Evolutionary conservation across 495 filamentous ascomycete species (phyloP).

Genomic region (Penicillium turbatum): DNA sequence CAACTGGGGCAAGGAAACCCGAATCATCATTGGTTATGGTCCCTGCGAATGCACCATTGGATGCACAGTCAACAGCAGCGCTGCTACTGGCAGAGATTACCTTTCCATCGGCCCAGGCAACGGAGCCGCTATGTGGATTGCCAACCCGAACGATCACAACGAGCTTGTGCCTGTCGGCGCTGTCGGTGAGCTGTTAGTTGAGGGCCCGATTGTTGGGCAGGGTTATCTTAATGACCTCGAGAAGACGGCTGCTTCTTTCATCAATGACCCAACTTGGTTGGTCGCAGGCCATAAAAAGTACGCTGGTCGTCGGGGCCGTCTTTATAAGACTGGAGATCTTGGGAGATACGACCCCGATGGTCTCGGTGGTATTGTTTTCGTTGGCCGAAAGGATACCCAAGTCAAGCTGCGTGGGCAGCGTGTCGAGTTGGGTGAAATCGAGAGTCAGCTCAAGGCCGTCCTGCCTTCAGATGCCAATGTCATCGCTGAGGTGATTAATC

Average conservation of each 20-base stretch:
- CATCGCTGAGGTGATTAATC: conserved; percentile 38
- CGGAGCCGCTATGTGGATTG: conserved; percentile 44
- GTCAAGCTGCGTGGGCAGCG: conserved; percentile 61
- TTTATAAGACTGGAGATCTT: conserved; percentile 51
- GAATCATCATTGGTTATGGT: conserved; percentile 50
- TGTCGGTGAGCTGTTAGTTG: conserved; percentile 52
- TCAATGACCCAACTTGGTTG: conserved; percentile 48
- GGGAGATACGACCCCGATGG: conserved; percentile 54
- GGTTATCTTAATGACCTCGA: conserved; percentile 48
- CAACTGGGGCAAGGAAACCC: conserved; percentile 35
- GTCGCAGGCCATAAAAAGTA: conserved; percentile 32
- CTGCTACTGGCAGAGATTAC: conserved; percentile 37
- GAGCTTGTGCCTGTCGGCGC: conserved; percentile 46
- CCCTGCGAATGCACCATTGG: conserved; percentile 48
- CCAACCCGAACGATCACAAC: conserved; percentile 43
- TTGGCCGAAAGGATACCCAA: conserved; percentile 58
- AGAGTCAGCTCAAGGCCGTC: conserved; percentile 33
- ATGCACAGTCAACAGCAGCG: conserved; percentile 43
- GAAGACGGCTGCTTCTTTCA: conserved; percentile 45
- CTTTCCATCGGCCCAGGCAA: conserved; percentile 39
- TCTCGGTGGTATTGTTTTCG: conserved; percentile 47
- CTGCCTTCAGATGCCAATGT: conserved; percentile 31
- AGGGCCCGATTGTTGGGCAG: conserved; percentile 49
- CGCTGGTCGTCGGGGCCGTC: conserved; percentile 33
- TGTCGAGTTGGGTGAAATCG: conserved; percentile 57